Evolutionary conservation across 495 filamentous ascomycete species (phyloP).

Genomic region (Articulospora tetracladia): DNA sequence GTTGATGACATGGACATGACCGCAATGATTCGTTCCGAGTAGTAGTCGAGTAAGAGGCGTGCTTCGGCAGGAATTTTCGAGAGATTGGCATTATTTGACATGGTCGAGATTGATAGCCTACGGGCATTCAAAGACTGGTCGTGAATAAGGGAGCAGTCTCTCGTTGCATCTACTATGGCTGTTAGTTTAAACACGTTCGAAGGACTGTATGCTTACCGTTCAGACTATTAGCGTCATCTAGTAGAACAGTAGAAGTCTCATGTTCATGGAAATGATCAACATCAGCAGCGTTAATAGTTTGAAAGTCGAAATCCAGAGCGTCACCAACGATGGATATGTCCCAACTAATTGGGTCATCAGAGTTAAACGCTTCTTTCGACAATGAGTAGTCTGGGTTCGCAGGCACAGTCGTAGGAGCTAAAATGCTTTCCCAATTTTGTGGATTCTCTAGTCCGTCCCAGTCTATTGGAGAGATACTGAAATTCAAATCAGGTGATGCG

Average conservation of each 20-base stretch:
- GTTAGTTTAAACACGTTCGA: neutral
- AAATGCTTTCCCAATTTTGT: neutral
- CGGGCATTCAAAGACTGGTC: constrained; percentile 21
- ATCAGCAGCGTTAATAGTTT: constrained; percentile 33
- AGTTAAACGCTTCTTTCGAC: neutral
- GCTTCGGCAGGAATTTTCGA: constrained; percentile 1
- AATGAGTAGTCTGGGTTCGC: neutral
- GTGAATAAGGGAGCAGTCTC: neutral
- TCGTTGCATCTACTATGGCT: neutral
- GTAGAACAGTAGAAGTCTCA: neutral
- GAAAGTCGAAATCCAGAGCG: constrained; percentile 56
- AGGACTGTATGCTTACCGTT: neutral
- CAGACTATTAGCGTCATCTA: neutral
- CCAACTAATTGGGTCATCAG: neutral
- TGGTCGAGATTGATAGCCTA: neutral
- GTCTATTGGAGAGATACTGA: neutral
- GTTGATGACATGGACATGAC: neutral
- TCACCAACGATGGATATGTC: constrained; percentile 30
- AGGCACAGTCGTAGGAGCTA: neutral
- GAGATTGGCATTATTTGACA: neutral
- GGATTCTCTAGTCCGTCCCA: neutral
- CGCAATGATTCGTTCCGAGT: neutral
- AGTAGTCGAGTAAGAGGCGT: neutral
- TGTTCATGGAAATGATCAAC: neutral
- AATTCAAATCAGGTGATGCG: neutral